Base-by-base conservation (phyloP, 768 basidiomycete species). In the Lentinula sp. region DNA sequence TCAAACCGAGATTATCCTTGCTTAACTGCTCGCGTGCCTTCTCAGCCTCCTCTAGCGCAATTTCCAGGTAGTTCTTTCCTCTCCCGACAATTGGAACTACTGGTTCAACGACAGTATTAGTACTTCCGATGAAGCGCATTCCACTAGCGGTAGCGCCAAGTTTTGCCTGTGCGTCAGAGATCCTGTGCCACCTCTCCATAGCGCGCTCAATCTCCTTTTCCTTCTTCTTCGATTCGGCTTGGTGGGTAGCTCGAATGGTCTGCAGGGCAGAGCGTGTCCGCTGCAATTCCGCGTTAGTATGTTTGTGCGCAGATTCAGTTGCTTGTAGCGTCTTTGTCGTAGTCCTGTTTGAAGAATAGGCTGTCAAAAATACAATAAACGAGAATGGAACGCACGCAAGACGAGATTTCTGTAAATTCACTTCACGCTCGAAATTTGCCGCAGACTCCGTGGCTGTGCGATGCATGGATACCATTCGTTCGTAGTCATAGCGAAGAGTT, bases 151-250 rank as follows among this genome's bases (percentile, higher is more conserved):
- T 67, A 0, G 73, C 65, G 12, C 76, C 75, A 5, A 87, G 72
- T 70, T 86, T 90, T 0, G 81, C 70, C 70, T 93, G 92, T 9
- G 79, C 70, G 60, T 92, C 91, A 5, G 82, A 74, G 16, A 93
- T 70, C 68, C 86, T 92, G 33, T 78, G 75, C 89, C 90, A 92
- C 64, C 84, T 85, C 53, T 93, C 91, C 32, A 82, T 65, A 69
- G 88, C 85, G 16, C 85, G 80, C 66, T 93, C 91, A 16, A 86
- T 72, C 43, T 94, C 91, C 65, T 87, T 88, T 65, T 95, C 92
- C 67, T 83, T 84, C 77, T 88, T 90, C 79, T 87, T 92, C 37
- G 91, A 69, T 69, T 94, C 93, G 39, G 79, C 77, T 60, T 83
- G 79, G 63, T 91, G 84, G 0, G 86, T 82, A 43, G 84, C 78